Percentiles rank a stretch among this genome's conserved stretches.
These are phyloP conservation scores for Globisporangium echinulatum DNA, from an alignment of 352 stramenopile genomes.

Conservation along the genomic window DNA sequence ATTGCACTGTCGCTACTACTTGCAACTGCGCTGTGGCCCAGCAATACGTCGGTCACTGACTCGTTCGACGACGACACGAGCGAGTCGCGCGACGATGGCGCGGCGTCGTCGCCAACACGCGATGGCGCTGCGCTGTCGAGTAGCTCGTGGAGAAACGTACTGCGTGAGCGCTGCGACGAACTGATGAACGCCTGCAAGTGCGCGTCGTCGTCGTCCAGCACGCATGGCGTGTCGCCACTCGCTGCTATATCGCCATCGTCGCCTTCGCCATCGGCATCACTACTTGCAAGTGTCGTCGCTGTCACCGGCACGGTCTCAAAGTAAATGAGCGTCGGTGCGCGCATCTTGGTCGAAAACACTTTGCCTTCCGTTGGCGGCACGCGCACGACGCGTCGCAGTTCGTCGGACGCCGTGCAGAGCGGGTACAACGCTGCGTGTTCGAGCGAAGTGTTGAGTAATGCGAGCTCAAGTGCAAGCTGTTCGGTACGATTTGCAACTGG, in stretches of 20 bases:
- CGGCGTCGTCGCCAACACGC: conserved; percentile 1
- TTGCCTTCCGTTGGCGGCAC: conserved; percentile 72
- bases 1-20: too few species aligned
- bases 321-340: conserved; percentile 70
- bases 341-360: conserved; percentile 84
- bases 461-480: conserved; percentile 38
- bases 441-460: conserved; percentile 48
- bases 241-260: too few species aligned
- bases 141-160: conserved; percentile 62
- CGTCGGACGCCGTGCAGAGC: conserved; percentile 61
- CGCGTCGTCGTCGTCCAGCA: conserved; percentile 19
- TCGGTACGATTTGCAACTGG: conserved; percentile 43
- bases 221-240: too few species aligned
- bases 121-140: conserved; percentile 5
- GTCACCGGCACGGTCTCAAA: conserved; percentile 64
- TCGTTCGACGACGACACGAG: conserved; percentile 17
- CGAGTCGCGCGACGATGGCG: conserved; percentile 21
- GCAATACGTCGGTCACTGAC: conserved; percentile 18
- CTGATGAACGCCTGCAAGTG: conserved; percentile 48
- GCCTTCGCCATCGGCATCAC: too few species aligned
- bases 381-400: conserved; percentile 65
- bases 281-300: conserved; percentile 10
- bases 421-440: conserved; percentile 61
- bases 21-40: conserved; percentile 7
- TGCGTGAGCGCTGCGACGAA: conserved; percentile 33